Percentiles rank a stretch among this genome's conserved stretches.
Evolutionary conservation across 2,329 filamentous ascomycete genomes (phyloP).

Genomic region (Colletotrichum sp.): DNA sequence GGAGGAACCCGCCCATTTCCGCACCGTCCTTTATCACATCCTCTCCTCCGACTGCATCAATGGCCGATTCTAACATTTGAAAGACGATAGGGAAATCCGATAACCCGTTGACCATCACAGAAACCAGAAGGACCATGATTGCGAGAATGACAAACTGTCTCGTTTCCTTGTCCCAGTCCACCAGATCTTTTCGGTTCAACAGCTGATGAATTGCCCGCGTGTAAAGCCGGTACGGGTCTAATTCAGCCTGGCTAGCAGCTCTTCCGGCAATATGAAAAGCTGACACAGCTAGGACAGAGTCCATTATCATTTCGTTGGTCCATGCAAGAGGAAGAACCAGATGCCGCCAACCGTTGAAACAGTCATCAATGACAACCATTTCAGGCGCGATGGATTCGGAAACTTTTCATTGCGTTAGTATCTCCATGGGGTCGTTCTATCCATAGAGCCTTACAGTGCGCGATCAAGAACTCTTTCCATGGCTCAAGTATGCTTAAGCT

Average conservation of each 20-base stretch:
- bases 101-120: conserved; percentile 27
- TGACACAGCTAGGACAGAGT: conserved; percentile 28
- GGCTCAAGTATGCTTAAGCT: not conserved
- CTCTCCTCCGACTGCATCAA: conserved; percentile 28
- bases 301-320: conserved; percentile 26
- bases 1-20: not conserved
- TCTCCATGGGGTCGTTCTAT: fast-evolving
- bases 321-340: conserved; percentile 23
- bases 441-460: conserved; percentile 17
- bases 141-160: conserved; percentile 14
- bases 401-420: conserved; percentile 7
- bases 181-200: not conserved
- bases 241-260: not conserved
- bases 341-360: conserved; percentile 24
- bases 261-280: conserved; percentile 25
- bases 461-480: not conserved
- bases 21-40: not conserved
- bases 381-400: conserved; percentile 26
- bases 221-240: not conserved
- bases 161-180: not conserved
- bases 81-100: conserved; percentile 30
- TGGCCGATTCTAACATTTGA: conserved; percentile 28
- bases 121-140: conserved; percentile 27
- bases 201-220: not conserved
- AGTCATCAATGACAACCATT: conserved; percentile 26